Evolutionary conservation across 192 early-diverging fungal genomes (phyloP), one percentile per base, ranked within the genome.

Genomic region (Rhizophlyctis rosea): DNA sequence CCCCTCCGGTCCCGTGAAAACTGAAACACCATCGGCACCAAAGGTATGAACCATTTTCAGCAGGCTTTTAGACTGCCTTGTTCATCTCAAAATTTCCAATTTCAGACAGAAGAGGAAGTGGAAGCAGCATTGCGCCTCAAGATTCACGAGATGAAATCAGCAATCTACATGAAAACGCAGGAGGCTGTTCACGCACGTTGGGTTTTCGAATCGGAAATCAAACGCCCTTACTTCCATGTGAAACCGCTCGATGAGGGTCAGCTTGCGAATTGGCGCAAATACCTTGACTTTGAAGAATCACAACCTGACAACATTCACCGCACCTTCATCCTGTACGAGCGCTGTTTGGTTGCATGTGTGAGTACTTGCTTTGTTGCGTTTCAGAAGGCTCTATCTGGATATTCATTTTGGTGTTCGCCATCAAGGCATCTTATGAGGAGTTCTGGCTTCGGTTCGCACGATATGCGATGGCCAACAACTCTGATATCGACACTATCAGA

Each of bases 141-240:
- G n/a, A 77, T 90, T 34, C 76, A 86, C 47, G 74, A 75, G 18
- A 23, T 82, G n/a, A 81, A 76, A 60, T 63, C 68, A 1, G 77
- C 75, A 14, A 72, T 81, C 5, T 87, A 90, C 69, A 81, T 81
- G 52, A 78, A 75, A 35, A 89, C 83, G 14, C 88, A 89, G 47
- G 76, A 74, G 13, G 81, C 76, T 39, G 86, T 87, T 9, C 83
- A 82, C 61, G 89, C 88, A 57, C 78, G 85, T n/a, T 90, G 88
- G 88, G 74, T 81, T 3, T 90, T 81, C 59, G 88, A 90, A 63
- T 72, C 75, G 30, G 88, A 90, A 62, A 90, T 90, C 61, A 89
- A 89, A 61, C 77, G 88, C 33, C 79, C 87, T 16, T 90, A 90
- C 62, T 90, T 90, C 70, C 88, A 90, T 66, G 86, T 90, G 14